Evolutionary conservation across 805 yeast genomes (phyloP).

Genomic region (Saturnispora diversa): DNA sequence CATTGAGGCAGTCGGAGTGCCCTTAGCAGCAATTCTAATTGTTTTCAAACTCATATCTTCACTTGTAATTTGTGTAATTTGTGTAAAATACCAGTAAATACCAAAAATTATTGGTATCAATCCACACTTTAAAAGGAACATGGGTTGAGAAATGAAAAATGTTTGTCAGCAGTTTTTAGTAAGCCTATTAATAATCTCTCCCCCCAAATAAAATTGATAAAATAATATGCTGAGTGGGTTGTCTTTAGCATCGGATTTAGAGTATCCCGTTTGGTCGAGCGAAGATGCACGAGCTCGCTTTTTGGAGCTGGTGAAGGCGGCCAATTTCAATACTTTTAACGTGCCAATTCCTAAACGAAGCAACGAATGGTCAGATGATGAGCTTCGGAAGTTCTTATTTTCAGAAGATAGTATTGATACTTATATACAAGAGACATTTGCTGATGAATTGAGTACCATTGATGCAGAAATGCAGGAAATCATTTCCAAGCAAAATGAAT

Average conservation of each 20-base stretch:
- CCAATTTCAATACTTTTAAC: neutral
- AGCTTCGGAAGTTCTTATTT: conserved; percentile 1
- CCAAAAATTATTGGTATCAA: neutral
- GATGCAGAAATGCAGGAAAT: conserved; percentile 22
- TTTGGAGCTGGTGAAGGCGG: neutral
- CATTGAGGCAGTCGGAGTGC: conserved; percentile 51
- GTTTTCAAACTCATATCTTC: conserved; percentile 24
- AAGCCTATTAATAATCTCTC: neutral
- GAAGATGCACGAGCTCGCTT: conserved; percentile 3
- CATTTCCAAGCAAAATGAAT: conserved; percentile 32
- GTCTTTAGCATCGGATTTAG: too few species aligned
- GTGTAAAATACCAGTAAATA: neutral
- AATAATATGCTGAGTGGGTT: too few species aligned
- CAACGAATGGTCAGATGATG: conserved; percentile 3
- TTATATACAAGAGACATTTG: conserved; percentile 14
- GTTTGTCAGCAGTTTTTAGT: neutral
- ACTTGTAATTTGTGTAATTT: conserved; percentile 4
- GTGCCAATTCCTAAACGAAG: conserved; percentile 7
- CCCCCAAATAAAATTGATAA: too few species aligned
- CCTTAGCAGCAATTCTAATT: conserved; percentile 33
- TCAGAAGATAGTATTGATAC: conserved; percentile 16
- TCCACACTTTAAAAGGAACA: neutral
- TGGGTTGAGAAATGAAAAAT: neutral
- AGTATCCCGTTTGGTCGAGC: conserved; percentile 1
- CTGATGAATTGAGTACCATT: conserved; percentile 14